phyloP scores from a whole-genome alignment of 805 yeast genomes.

The Saccharomycopsis fibuligera region DNA sequence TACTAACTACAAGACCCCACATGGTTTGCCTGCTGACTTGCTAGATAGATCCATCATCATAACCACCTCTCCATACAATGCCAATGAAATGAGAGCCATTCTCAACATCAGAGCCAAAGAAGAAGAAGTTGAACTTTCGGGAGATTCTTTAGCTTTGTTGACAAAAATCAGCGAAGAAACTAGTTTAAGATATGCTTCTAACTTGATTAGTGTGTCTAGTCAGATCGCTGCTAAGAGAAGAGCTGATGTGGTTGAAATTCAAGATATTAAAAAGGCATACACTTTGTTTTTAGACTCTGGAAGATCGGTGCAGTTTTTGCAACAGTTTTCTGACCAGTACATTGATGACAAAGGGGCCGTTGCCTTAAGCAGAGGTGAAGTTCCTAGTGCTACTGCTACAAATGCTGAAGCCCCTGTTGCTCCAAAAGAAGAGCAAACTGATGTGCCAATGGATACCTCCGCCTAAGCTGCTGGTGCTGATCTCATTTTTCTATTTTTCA shows the following conservation, averaged over 20 bases:
- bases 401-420: not conserved
- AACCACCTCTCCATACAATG: conserved; percentile 71
- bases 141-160: conserved; percentile 79
- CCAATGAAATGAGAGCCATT: conserved; percentile 81
- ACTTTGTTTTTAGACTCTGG: conserved; percentile 80
- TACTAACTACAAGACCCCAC: conserved; percentile 88
- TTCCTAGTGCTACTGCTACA: conserved; percentile 24
- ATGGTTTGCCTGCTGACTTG: conserved; percentile 93
- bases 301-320: conserved; percentile 81
- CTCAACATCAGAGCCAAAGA: conserved; percentile 85
- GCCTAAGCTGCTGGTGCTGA: too few species aligned
- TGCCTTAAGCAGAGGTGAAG: conserved; percentile 57
- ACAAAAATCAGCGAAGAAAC: conserved; percentile 89
- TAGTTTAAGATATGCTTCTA: conserved; percentile 86
- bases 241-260: conserved; percentile 59
- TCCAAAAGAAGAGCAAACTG: not conserved
- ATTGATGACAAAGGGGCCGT: conserved; percentile 78
- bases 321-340: conserved; percentile 59
- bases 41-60: conserved; percentile 91
- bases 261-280: conserved; percentile 83
- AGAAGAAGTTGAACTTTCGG: conserved; percentile 80
- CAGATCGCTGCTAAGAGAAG: conserved; percentile 82
- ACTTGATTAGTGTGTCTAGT: conserved; percentile 83
- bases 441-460: conserved; percentile 34
- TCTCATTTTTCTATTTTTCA: not conserved